Conservation (phyloP, 2,329 filamentous ascomycete genomes). For the Dactylonectria macrodidyma region DNA sequence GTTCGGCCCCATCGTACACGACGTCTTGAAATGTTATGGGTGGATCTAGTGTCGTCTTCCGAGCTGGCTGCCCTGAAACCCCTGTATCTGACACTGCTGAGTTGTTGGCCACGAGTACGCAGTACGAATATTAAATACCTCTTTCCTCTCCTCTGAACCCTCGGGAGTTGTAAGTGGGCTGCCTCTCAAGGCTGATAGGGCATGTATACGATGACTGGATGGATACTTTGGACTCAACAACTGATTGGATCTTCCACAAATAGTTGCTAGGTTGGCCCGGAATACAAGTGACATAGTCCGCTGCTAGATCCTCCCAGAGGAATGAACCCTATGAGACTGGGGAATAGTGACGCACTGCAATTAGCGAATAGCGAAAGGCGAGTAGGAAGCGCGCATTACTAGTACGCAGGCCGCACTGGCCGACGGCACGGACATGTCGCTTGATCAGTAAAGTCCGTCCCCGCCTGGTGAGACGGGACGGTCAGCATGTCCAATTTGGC, state of each 20-base stretch:
- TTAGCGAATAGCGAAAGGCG: slow-evolving; percentile 3
- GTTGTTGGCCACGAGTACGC: neutral
- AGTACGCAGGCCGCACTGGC: neutral
- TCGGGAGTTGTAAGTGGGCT: neutral
- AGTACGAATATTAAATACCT: neutral
- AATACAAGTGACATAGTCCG: too few species aligned
- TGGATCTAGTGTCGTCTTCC: neutral
- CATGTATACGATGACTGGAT: neutral
- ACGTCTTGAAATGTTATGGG: slow-evolving; percentile 4
- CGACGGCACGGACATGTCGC: slow-evolving; percentile 22
- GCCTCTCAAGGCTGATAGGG: neutral
- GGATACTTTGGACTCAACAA: neutral
- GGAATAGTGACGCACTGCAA: neutral
- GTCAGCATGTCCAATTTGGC: slow-evolving; percentile 7
- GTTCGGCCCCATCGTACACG: slow-evolving; percentile 33
- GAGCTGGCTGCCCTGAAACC: neutral
- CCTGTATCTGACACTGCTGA: neutral
- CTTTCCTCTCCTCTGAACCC: neutral
- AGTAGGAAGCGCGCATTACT: slow-evolving; percentile 18
- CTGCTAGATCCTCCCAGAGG: slow-evolving; percentile 11
- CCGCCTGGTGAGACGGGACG: slow-evolving; percentile 22
- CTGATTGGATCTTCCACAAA: neutral
- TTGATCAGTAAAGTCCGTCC: slow-evolving; percentile 28
- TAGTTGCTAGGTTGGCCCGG: too few species aligned
- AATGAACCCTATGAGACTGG: slow-evolving; percentile 8